Conservation (phyloP, 208 protist genomes). For the Crithidia sp. region DNA sequence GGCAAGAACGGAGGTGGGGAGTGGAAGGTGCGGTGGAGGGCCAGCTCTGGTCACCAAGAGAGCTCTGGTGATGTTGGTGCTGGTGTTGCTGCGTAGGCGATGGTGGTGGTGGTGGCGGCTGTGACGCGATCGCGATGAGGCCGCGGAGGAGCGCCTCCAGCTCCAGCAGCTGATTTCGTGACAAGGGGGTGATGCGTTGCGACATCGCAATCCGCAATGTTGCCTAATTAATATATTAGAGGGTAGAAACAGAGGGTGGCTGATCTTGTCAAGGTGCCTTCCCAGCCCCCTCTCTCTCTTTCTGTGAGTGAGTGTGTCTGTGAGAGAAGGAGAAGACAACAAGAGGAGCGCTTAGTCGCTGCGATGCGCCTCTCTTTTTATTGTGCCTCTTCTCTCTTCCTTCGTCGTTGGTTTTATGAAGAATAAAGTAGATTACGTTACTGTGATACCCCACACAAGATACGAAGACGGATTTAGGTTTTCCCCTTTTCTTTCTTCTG, state of each 20-base stretch:
- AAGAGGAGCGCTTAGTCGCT: no score
- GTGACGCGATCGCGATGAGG: slow-evolving; percentile 30
- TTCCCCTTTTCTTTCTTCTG: no score
- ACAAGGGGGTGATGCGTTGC: slow-evolving; percentile 63
- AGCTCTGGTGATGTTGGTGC: slow-evolving; percentile 5
- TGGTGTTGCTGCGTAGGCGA: slow-evolving; percentile 10
- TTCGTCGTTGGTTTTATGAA: no score
- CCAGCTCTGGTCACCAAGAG: slow-evolving; percentile 14
- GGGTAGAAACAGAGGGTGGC: no score
- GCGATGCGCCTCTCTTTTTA: no score
- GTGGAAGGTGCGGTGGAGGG: slow-evolving; percentile 13
- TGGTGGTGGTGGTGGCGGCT: background rate
- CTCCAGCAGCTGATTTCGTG: slow-evolving; percentile 74
- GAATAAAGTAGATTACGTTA: background rate
- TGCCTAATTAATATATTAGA: background rate
- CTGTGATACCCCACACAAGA: no score
- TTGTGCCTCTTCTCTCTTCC: no score
- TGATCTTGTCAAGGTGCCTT: no score
- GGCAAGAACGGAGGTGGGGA: background rate
- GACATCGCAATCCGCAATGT: slow-evolving; percentile 21
- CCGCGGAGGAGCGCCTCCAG: slow-evolving; percentile 52
- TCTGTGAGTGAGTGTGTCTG: background rate
- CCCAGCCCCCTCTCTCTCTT: background rate
- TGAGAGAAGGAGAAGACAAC: slow-evolving; percentile 1
- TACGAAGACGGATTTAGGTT: no score